A percentile compares a stretch with the other conserved stretches of the same genome.
Evolutionary conservation across 2,329 filamentous ascomycete species (phyloP).

Genomic region (Decorospora gaudefroyi): DNA sequence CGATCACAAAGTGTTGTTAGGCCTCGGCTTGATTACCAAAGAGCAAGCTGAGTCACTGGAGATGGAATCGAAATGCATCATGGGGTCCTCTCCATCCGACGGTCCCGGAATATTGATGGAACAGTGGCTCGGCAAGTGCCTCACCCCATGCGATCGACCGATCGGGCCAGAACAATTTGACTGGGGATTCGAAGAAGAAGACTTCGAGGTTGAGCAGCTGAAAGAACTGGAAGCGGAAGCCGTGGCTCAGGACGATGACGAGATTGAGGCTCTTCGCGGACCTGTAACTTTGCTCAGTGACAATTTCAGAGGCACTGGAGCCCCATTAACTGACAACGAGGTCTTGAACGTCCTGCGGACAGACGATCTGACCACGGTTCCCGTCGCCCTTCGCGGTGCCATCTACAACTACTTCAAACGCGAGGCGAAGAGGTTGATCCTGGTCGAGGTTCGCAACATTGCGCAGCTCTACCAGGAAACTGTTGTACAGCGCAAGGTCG

Average conservation of each 20-base stretch:
- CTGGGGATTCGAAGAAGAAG: conserved; percentile 63
- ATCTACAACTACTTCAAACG: conserved; percentile 70
- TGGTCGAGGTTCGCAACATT: conserved; percentile 55
- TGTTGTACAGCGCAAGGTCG: conserved; percentile 60
- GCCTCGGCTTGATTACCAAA: conserved; percentile 63
- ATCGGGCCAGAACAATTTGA: conserved; percentile 56
- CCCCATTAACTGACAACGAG: conserved; percentile 32
- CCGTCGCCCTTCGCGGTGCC: conserved; percentile 59
- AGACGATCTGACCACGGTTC: conserved; percentile 66
- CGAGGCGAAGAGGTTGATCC: conserved; percentile 56
- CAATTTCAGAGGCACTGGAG: conserved; percentile 45
- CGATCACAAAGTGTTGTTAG: conserved; percentile 53
- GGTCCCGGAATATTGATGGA: conserved; percentile 50
- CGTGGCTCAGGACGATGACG: conserved; percentile 58
- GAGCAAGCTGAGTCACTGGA: conserved; percentile 67
- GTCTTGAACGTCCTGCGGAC: conserved; percentile 48
- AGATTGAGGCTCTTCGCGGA: conserved; percentile 49
- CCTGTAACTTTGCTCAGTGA: conserved; percentile 43
- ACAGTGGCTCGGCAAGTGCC: conserved; percentile 62
- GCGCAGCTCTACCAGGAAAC: conserved; percentile 57
- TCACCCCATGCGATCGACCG: conserved; percentile 52
- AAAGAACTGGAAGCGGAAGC: conserved; percentile 65
- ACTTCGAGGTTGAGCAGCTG: conserved; percentile 64
- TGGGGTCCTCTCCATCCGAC: conserved; percentile 40
- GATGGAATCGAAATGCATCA: conserved; percentile 53